These are phyloP conservation scores for Macrotyloma uniflorum DNA, from an alignment of 306 rosid genomes.

Conservation along the genomic window DNA sequence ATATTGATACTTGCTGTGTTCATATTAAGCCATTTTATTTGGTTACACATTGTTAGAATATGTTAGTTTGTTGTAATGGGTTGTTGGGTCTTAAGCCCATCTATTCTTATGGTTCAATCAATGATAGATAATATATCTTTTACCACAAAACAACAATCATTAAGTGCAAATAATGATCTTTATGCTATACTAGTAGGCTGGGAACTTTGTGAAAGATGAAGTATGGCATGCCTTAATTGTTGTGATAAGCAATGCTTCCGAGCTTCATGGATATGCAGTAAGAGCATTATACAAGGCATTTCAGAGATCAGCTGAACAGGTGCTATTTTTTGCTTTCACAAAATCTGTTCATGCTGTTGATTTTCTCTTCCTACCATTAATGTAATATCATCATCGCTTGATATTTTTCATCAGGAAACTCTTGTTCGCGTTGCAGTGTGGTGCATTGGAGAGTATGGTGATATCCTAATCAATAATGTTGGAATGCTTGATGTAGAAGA, in stretches of 20 bases:
- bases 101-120: too few relatives aligned
- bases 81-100: too few relatives aligned
- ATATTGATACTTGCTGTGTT: not conserved
- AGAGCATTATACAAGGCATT: slow-evolving; percentile 10
- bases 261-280: slow-evolving; percentile 12
- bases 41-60: not conserved
- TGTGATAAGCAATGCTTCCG: slow-evolving; percentile 20
- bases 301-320: slow-evolving; percentile 1
- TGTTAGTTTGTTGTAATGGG: too few relatives aligned
- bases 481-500: slow-evolving; percentile 2
- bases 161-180: not conserved
- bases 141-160: too few relatives aligned
- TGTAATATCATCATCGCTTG: not conserved
- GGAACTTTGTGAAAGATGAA: not conserved
- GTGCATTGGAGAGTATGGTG: slow-evolving; percentile 29
- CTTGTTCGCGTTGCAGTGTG: not conserved
- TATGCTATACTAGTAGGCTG: slow-evolving; percentile 21
- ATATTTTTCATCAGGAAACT: slow-evolving; percentile 7
- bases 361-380: not conserved
- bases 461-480: not conserved
- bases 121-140: too few relatives aligned
- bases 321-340: not conserved
- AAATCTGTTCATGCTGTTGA: not conserved
- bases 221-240: slow-evolving; percentile 11
- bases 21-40: not conserved